Base-by-base conservation (phyloP, 805 yeast species). In the Monosporozyma solicola region DNA sequence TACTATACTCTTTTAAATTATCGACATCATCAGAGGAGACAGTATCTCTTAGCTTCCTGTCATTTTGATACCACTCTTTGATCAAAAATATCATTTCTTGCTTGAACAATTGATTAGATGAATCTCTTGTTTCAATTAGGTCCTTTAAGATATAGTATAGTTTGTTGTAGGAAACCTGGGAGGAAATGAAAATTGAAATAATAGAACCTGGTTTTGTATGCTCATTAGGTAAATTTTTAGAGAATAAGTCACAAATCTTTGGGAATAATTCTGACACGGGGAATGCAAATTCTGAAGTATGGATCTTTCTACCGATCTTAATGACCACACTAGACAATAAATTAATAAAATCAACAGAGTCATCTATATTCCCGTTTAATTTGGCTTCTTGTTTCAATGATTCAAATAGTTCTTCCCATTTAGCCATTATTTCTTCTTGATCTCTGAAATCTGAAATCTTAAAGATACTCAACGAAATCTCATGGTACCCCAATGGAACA, bases 401-500 rank as follows among this genome's bases (percentile, higher is more conserved):
- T 51, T 79, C 82, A 60, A 90, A 79, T 49, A 85, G 74, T 53
- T 82, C 78, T 56, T 80, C 82, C 96, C 97, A 92, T 68, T 90
- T 82, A 52, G 82, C 78, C 58, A 82, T 71, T 51, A 92, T 85
- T 65, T 87, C 96, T 59, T 87, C 96, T 11, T 83, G 76, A 62
- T 87, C 87, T 63, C 92, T 80, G 68, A 85, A 85, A 63, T 92
- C 97, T 2, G 97, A 83, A 13, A 85, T 79, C 63, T 87, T 86
- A 74, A 86, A 87, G 15, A 90, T 83, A 43, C 80, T 69, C 54
- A 91, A 74, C 56, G 95, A 85, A 50, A 92, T 74, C 59, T 87
- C 96, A 68, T 84, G 83, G 64, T 91, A 92, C 6, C 92, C 92
- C 55, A 91, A 72, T 25, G 95, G 96, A 61, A 86, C 91, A 11